phyloP scores from a whole-genome alignment of 2,329 filamentous ascomycete species.

The Ophiocordyceps polyrhachis-furcata region DNA sequence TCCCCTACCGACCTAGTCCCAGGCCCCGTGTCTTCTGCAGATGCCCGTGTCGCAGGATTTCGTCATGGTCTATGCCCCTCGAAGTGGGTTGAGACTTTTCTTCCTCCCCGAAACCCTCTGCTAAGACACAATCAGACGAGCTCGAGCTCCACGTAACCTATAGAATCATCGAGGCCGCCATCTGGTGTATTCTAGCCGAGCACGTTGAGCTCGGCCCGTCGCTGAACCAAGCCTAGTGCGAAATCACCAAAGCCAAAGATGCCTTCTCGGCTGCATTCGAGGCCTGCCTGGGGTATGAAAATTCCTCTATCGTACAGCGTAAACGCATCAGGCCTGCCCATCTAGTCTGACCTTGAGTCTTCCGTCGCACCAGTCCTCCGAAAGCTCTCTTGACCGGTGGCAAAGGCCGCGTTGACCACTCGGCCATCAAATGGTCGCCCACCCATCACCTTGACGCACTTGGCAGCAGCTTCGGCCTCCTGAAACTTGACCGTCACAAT shows the following conservation, averaged over 20 bases:
- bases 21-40: conserved; percentile 44
- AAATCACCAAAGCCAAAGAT: not conserved
- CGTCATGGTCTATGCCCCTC: conserved; percentile 66
- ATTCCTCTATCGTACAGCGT: not conserved
- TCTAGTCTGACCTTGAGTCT: conserved; percentile 15
- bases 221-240: not conserved
- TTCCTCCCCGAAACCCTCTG: not conserved
- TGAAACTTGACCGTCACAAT: conserved; percentile 72
- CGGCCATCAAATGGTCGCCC: conserved; percentile 63
- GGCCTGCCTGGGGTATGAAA: not conserved
- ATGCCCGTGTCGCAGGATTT: conserved; percentile 58
- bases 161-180: conserved; percentile 53
- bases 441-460: conserved; percentile 58
- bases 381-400: conserved; percentile 54
- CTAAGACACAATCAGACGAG: conserved; percentile 22
- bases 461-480: conserved; percentile 48
- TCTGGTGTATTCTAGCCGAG: conserved; percentile 43
- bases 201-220: conserved; percentile 17
- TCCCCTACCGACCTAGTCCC: conserved; percentile 43
- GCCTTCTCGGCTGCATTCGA: not conserved
- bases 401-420: conserved; percentile 51
- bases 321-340: not conserved
- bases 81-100: conserved; percentile 22
- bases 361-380: conserved; percentile 40
- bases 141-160: conserved; percentile 49